phyloP scores from a whole-genome alignment of 1,139 yeast species.

The Geotrichum phurueaensis region DNA sequence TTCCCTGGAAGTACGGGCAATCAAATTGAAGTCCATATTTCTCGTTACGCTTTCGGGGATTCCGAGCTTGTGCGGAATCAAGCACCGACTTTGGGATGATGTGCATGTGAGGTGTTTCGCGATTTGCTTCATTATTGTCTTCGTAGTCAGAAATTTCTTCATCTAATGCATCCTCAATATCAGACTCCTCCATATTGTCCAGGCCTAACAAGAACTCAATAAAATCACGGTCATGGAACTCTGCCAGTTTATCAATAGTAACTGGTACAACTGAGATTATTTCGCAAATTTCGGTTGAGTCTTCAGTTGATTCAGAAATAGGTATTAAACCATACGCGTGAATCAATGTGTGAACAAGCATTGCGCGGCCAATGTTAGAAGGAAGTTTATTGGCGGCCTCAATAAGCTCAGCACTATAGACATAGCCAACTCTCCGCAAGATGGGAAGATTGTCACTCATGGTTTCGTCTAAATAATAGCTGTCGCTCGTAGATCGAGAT shows the following conservation, averaged over 20 bases:
- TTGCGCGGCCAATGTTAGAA: constrained; percentile 47
- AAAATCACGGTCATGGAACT: constrained; percentile 39
- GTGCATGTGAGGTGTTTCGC: constrained; percentile 2
- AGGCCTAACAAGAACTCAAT: constrained; percentile 34
- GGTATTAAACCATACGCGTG: constrained; percentile 39
- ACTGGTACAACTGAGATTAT: constrained; percentile 14
- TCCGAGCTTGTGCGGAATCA: neutral
- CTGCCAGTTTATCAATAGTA: constrained; percentile 35
- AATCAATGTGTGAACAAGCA: constrained; percentile 43
- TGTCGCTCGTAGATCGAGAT: neutral
- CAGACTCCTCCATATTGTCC: constrained; percentile 23
- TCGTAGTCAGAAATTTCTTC: constrained; percentile 24
- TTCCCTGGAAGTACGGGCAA: constrained; percentile 55
- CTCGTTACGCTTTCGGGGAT: constrained; percentile 10
- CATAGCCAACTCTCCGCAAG: constrained; percentile 27
- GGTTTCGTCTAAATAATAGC: neutral
- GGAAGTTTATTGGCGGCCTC: constrained; percentile 45
- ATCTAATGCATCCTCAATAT: constrained; percentile 23
- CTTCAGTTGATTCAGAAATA: neutral
- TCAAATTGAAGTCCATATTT: constrained; percentile 45
- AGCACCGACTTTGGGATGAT: neutral
- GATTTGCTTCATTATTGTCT: neutral
- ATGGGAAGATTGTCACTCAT: neutral
- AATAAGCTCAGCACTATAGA: constrained; percentile 31
- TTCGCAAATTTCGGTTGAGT: constrained; percentile 4